Evolutionary conservation across 2,329 filamentous ascomycete genomes (phyloP), one percentile per base, ranked within the genome.

Genomic region (Hypoxylon sp.): DNA sequence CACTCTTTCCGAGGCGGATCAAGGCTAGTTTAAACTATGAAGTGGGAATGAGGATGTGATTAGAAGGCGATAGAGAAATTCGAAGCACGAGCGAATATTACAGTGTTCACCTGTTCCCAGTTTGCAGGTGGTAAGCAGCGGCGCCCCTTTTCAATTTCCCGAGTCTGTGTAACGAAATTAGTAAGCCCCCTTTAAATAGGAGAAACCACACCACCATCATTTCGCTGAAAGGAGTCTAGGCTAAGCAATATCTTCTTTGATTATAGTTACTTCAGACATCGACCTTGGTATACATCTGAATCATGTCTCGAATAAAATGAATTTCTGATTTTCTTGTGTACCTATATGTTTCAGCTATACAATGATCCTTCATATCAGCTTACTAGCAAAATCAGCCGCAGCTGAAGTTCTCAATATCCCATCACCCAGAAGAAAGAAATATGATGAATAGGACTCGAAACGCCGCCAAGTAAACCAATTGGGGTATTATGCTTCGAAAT

Each of bases 401-500:
- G 40, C 40, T 5, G n/a, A 20, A 17, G 7, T 22, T 22, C 11
- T 20, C 22, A 20, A 22, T 44, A 7, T 44, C 40, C 20, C 8
- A 44, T 8, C 2, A 11, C 7, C 17, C 7, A 11, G 17, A 1
- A 11, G 17, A 17, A 44, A 44, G 6, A 22, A 6, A n/a, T 7
- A 44, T 10, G 40, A 8, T 20, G 8, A 44, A 8, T 44, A 44
- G 1, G 17, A 27, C 25, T 27, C 17, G 40, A 44, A 44, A 44
- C 17, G 40, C 17, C 7, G n/a, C 40, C 40, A 30, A 50, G 13
- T 22, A 31, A 30, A 13, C 27, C 7, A 17, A 30, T 50, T 50
- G 46, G 25, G 46, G 46, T 50, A 50, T 50, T 49, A 49, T 50
- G 46, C 22, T 50, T 10, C 4, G 25, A 30, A 27, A 30, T 14